phyloP scores from a whole-genome alignment of 768 basidiomycete genomes.

The Russula virescens region DNA sequence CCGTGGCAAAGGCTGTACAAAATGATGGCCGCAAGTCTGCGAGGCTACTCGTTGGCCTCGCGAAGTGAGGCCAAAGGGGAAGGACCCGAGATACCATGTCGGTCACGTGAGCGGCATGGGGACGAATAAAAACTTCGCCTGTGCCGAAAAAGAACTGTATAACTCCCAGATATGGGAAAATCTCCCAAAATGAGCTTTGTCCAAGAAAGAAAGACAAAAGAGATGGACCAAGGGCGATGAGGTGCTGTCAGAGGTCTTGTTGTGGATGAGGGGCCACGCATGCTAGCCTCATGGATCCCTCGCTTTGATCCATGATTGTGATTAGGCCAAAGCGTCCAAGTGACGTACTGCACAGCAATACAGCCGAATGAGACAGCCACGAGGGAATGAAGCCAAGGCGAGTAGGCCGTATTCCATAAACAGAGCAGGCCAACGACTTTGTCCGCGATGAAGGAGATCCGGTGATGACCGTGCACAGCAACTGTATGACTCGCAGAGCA shows the following conservation, averaged over 20 bases:
- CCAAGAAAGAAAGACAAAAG: background rate
- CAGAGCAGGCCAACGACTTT: background rate
- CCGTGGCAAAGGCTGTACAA: slow-evolving; percentile 2
- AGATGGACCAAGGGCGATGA: background rate
- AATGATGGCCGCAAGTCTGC: background rate
- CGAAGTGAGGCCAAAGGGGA: background rate
- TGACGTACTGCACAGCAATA: background rate
- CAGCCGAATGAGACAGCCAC: background rate
- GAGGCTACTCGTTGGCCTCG: background rate
- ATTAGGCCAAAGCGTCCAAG: background rate
- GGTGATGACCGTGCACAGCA: background rate
- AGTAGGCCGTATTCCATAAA: background rate
- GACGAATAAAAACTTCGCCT: background rate
- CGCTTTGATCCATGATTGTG: background rate
- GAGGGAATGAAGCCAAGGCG: background rate
- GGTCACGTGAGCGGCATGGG: background rate
- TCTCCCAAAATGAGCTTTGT: background rate
- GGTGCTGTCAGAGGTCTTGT: background rate
- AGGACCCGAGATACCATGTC: background rate
- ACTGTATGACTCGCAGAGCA: background rate
- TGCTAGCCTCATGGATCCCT: background rate
- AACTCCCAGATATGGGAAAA: background rate
- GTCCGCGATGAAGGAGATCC: background rate
- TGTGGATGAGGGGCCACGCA: background rate
- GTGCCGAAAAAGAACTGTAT: background rate